Base-by-base conservation (phyloP, 805 yeast species). In the Blastobotrys terrestris region DNA sequence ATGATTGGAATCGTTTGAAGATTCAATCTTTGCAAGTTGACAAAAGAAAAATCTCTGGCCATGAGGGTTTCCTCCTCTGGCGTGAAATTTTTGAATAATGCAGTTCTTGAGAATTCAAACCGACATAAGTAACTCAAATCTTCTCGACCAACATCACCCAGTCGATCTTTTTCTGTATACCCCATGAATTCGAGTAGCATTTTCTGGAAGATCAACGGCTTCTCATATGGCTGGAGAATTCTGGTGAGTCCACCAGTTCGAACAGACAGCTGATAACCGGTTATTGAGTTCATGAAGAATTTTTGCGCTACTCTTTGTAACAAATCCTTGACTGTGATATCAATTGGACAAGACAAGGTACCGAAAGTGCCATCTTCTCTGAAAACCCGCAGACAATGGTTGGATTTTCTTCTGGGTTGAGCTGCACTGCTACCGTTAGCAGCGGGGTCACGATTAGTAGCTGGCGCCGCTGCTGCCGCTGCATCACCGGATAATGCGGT, bases 361-460 rank as follows among this genome's bases (percentile, higher is more conserved):
- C 94, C 85, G 58, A 89, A 87, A 8, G 90, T 85, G 60, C 89
- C 91, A 53, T 87, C 95, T 50, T 82, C 86, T 54, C 85, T 81
- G 71, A 86, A 90, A 1, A 92, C 83, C 55, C 96, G 81, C 19
- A 92, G 72, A 55, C 62, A 62, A 49, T 55, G 55, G 44, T 51
- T 57, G n/a, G 50, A 49, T 47, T 55, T 50, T 49, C 50, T 53
- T 51, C 26, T n/a, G n/a, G n/a, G n/a, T n/a, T n/a, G n/a, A n/a
- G n/a, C n/a, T n/a, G n/a, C n/a, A n/a, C n/a, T n/a, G n/a, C n/a
- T n/a, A n/a, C n/a, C n/a, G n/a, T n/a, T n/a, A n/a, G n/a, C n/a
- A n/a, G n/a, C n/a, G n/a, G n/a, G n/a, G n/a, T n/a, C n/a, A n/a
- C n/a, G n/a, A n/a, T n/a, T n/a, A n/a, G n/a, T n/a, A n/a, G n/a